Percentiles rank a stretch among this genome's conserved stretches.
These are phyloP conservation scores for Hymenoscyphus infarciens DNA, from an alignment of 2,329 filamentous ascomycete species.

Conservation along the genomic window DNA sequence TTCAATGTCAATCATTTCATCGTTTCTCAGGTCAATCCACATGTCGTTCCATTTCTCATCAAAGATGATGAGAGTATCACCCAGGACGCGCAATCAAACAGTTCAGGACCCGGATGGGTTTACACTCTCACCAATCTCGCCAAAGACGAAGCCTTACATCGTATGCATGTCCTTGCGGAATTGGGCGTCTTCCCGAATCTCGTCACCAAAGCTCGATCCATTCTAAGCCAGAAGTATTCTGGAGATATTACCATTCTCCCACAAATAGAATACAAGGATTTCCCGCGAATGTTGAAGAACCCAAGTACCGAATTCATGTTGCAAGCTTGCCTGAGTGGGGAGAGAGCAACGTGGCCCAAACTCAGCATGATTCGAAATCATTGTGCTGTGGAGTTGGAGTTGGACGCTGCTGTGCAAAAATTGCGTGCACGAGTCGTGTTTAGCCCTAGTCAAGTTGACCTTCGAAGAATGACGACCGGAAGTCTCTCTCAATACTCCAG, in stretches of 20 bases:
- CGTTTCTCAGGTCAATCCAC: conserved; percentile 93
- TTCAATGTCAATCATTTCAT: conserved; percentile 99
- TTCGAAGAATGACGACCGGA: conserved; percentile 31
- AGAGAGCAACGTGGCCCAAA: conserved; percentile 89
- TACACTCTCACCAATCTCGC: conserved; percentile 67
- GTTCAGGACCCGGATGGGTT: conserved; percentile 49
- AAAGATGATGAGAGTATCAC: conserved; percentile 60
- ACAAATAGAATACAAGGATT: conserved; percentile 68
- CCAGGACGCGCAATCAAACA: conserved; percentile 37
- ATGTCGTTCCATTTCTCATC: conserved; percentile 80
- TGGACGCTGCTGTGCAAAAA: conserved; percentile 70
- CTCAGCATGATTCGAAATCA: conserved; percentile 81
- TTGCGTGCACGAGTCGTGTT: conserved; percentile 58
- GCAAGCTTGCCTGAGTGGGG: conserved; percentile 70
- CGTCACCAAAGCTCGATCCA: conserved; percentile 72
- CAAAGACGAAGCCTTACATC: conserved; percentile 75
- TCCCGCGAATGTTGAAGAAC: conserved; percentile 76
- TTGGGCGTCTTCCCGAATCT: conserved; percentile 76
- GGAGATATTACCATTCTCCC: conserved; percentile 94
- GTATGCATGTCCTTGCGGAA: conserved; percentile 76
- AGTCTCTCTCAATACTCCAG: conserved; percentile 12
- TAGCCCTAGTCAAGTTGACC: conserved; percentile 34
- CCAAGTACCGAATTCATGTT: conserved; percentile 85
- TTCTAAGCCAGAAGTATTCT: conserved; percentile 87
- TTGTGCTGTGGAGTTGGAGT: conserved; percentile 80